Conservation (phyloP, 352 stramenopile genomes). For the Phytophthora pistaciae region DNA sequence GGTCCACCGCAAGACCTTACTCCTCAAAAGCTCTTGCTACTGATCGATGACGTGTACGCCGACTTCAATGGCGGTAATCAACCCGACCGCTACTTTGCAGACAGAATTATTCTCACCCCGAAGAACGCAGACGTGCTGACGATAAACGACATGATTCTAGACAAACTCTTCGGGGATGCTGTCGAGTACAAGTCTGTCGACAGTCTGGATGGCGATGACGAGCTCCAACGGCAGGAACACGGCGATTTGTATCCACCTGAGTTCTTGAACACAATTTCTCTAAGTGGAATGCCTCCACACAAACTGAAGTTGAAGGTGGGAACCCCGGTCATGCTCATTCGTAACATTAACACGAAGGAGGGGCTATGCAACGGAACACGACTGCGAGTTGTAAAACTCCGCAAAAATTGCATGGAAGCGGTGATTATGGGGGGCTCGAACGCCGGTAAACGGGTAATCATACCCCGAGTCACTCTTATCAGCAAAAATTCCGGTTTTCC, state of each 20-base stretch:
- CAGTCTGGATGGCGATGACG: constrained; percentile 1
- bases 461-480: constrained; percentile 1
- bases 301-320: constrained; percentile 6
- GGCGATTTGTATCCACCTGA: too few relatives aligned
- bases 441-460: neutral
- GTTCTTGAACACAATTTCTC: too few relatives aligned
- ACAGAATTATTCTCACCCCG: neutral
- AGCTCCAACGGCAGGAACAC: too few relatives aligned
- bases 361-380: constrained; percentile 7
- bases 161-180: neutral
- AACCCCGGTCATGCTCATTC: neutral
- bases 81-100: neutral
- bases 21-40: neutral
- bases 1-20: too few relatives aligned
- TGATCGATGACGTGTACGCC: neutral
- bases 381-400: neutral
- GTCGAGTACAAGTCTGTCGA: neutral
- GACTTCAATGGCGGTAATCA: neutral
- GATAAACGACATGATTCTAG: neutral
- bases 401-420: neutral
- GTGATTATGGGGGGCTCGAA: neutral
- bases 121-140: neutral
- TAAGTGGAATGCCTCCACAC: neutral
- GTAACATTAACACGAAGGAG: constrained; percentile 7
- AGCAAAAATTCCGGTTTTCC: constrained; percentile 4